Conservation (phyloP, 2,329 filamentous ascomycete species). For the Cladophialophora exuberans region DNA sequence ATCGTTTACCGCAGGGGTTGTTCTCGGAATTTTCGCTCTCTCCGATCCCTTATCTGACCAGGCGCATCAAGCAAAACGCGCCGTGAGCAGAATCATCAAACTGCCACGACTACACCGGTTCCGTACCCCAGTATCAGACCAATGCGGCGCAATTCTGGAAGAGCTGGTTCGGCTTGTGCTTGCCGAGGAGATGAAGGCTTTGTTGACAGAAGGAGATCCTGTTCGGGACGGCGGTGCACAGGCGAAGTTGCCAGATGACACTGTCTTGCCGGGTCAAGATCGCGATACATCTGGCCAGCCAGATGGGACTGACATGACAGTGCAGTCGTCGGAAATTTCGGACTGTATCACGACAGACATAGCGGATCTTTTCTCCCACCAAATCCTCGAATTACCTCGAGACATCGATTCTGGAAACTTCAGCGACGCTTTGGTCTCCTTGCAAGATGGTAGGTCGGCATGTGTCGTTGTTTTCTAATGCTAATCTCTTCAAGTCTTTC, state of each 20-base stretch:
- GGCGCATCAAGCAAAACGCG: constrained; percentile 49
- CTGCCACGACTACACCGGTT: constrained; percentile 22
- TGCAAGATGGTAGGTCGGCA: constrained; percentile 22
- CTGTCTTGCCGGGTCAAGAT: not conserved
- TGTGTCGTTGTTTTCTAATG: not conserved
- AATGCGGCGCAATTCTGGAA: constrained; percentile 25
- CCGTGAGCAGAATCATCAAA: constrained; percentile 35
- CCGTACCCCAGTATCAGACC: constrained; percentile 24
- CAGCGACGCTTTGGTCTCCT: constrained; percentile 24
- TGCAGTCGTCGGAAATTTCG: not conserved
- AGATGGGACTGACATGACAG: not conserved
- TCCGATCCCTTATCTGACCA: constrained; percentile 48
- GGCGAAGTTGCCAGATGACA: not conserved
- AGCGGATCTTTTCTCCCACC: constrained; percentile 3
- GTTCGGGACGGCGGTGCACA: not conserved
- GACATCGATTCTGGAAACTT: constrained; percentile 25
- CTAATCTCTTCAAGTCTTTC: constrained; percentile 15
- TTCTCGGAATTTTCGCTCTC: constrained; percentile 48
- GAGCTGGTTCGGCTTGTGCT: constrained; percentile 25
- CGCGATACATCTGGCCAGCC: not conserved
- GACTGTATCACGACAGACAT: not conserved
- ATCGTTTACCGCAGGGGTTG: constrained; percentile 50
- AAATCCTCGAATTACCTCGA: constrained; percentile 7
- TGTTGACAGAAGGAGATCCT: constrained; percentile 13
- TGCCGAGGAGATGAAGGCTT: constrained; percentile 25